A percentile compares a stretch with the other conserved stretches of the same genome.
These are phyloP conservation scores for Cinchona pubescens DNA, from an alignment of 257 asterid species.

Conservation along the genomic window DNA sequence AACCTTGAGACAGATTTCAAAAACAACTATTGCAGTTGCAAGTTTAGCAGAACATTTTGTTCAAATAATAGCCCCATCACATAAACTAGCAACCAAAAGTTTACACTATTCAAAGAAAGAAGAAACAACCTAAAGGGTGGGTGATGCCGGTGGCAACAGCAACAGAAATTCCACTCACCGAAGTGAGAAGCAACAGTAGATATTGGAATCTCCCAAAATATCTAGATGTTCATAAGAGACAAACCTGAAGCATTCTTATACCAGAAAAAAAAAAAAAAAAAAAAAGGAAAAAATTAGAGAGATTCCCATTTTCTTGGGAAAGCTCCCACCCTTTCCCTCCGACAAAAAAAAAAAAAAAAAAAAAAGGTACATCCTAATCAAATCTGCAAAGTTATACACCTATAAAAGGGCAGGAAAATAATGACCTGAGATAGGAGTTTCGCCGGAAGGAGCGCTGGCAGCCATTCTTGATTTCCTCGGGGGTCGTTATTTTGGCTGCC, in stretches of 20 bases:
- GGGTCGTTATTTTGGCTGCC: background rate
- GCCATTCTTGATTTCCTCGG: constrained; percentile 17
- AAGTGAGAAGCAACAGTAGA: constrained; percentile 65
- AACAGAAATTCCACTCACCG: constrained; percentile 80
- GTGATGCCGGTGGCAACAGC: constrained; percentile 90
- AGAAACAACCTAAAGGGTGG: constrained; percentile 74
- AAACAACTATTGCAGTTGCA: too few relatives aligned
- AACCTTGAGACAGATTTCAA: background rate
- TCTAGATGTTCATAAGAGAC: too few relatives aligned
- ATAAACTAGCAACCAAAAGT: background rate
- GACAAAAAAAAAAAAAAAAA: background rate
- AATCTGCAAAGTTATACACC: background rate
- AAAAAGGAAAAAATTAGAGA: too few relatives aligned
- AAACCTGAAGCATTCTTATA: constrained; percentile 18
- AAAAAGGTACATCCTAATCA: background rate
- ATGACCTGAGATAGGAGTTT: constrained; percentile 24
- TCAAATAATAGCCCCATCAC: background rate
- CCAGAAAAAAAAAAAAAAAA: background rate
- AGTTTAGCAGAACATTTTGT: too few relatives aligned
- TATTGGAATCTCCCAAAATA: constrained; percentile 50
- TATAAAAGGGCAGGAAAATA: background rate
- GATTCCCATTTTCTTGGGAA: constrained; percentile 1
- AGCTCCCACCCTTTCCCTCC: too few relatives aligned
- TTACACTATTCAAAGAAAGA: constrained; percentile 6
- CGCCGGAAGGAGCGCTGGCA: constrained; percentile 19